phyloP scores from a whole-genome alignment of 139 green algal genomes.

The Eudorina sp. region DNA sequence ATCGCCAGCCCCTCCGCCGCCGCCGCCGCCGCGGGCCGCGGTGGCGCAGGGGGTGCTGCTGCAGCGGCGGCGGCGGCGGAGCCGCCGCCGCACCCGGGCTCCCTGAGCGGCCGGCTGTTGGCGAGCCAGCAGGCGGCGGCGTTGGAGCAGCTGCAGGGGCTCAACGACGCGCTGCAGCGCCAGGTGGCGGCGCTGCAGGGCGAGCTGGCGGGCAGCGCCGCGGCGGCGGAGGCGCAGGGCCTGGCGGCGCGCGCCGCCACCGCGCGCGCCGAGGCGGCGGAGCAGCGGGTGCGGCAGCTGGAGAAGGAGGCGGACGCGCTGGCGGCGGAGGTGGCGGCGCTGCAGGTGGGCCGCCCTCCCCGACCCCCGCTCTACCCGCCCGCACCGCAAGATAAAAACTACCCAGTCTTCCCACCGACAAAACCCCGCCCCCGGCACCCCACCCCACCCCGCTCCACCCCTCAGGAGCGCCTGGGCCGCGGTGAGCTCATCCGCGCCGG shows the following conservation, averaged over 20 bases:
- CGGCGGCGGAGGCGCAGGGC: conserved; percentile 33
- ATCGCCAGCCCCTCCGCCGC: background rate
- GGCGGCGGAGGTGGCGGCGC: conserved; percentile 59
- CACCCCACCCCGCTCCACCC: background rate
- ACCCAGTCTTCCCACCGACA: too few species aligned
- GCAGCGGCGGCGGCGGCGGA: too few species aligned
- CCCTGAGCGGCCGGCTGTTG: background rate
- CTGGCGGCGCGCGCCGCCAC: conserved; percentile 10
- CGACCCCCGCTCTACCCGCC: too few species aligned
- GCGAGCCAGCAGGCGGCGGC: conserved; percentile 21
- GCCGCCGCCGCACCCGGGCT: background rate
- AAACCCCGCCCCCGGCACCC: background rate
- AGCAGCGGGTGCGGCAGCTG: conserved; percentile 43
- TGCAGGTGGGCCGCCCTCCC: conserved; percentile 69
- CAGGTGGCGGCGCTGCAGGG: conserved; percentile 6
- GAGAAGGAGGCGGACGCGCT: conserved; percentile 58
- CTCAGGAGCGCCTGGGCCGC: conserved; percentile 72
- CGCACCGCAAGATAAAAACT: too few species aligned
- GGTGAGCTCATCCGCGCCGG: conserved; percentile 76
- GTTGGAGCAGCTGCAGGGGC: conserved; percentile 27
- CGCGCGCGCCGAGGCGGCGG: conserved; percentile 32
- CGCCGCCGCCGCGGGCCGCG: background rate
- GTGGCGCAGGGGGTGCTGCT: background rate
- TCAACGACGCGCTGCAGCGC: conserved; percentile 20
- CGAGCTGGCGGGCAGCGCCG: conserved; percentile 22